These are phyloP conservation scores for Stentor roeselii DNA, from an alignment of 73 alveolate species.

Conservation along the genomic window DNA sequence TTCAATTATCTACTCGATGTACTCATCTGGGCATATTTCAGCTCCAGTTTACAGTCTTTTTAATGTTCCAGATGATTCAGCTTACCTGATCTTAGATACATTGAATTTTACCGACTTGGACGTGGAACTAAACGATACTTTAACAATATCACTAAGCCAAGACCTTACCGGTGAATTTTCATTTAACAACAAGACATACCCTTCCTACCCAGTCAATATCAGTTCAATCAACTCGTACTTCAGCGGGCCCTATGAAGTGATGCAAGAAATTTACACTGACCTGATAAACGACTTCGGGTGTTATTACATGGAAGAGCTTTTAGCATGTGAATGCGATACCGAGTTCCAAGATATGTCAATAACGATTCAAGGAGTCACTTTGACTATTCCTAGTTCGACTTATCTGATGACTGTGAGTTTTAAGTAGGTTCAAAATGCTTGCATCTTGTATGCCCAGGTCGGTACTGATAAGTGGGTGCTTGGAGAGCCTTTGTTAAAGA, in stretches of 20 bases:
- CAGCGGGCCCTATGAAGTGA: not conserved
- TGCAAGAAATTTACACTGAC: not conserved
- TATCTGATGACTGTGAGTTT: not conserved
- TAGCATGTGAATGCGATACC: not conserved
- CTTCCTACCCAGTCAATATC: too few relatives aligned
- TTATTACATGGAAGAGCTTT: not conserved
- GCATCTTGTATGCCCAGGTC: not conserved
- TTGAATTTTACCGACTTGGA: too few relatives aligned
- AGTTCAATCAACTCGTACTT: not conserved
- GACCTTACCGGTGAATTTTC: not conserved
- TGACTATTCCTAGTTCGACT: not conserved
- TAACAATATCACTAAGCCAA: not conserved
- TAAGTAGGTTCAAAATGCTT: not conserved
- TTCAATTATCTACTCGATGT: not conserved
- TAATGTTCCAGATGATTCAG: not conserved
- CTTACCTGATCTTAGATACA: not conserved
- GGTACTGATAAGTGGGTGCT: not conserved
- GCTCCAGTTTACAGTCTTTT: not conserved
- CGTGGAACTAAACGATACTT: too few relatives aligned
- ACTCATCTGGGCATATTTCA: not conserved
- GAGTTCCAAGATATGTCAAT: not conserved
- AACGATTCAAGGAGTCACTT: not conserved
- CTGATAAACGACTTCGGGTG: not conserved
- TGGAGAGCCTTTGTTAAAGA: not conserved
- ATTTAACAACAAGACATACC: not conserved